Evolutionary conservation across 345 rosid genomes (phyloP).

Genomic region (Arabidopsis suecica): DNA sequence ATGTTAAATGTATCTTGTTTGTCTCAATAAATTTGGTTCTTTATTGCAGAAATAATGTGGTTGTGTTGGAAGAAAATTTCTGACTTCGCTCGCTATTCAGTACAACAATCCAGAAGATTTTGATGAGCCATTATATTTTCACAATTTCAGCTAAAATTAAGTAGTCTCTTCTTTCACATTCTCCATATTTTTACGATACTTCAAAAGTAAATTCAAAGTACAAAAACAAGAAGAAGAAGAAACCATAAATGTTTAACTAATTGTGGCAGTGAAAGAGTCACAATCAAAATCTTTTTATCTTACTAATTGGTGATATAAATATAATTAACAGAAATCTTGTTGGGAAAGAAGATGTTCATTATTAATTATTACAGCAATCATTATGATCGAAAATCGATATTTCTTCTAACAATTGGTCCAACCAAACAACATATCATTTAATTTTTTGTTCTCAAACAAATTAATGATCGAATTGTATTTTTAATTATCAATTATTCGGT

Average conservation of each 20-base stretch:
- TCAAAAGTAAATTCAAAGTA: slow-evolving; percentile 7
- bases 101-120: neutral
- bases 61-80: slow-evolving; percentile 21
- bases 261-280: slow-evolving; percentile 25
- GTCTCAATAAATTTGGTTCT: slow-evolving; percentile 26
- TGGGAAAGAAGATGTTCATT: slow-evolving; percentile 33
- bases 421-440: slow-evolving; percentile 33
- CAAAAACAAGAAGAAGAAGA: slow-evolving; percentile 17
- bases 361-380: slow-evolving; percentile 42
- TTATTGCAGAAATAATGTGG: slow-evolving; percentile 25
- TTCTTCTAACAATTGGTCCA: slow-evolving; percentile 41
- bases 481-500: neutral
- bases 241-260: slow-evolving; percentile 15
- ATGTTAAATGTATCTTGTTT: neutral
- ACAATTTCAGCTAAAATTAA: neutral
- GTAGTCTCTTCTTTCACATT: neutral
- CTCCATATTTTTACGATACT: neutral
- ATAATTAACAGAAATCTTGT: slow-evolving; percentile 8
- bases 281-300: slow-evolving; percentile 12
- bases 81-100: slow-evolving; percentile 5
- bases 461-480: slow-evolving; percentile 16
- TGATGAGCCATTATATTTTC: slow-evolving; percentile 1
- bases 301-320: neutral
- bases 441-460: slow-evolving; percentile 14
- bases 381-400: slow-evolving; percentile 34